phyloP scores from a whole-genome alignment of 805 yeast genomes.

The Saccharomycopsis sp. region DNA sequence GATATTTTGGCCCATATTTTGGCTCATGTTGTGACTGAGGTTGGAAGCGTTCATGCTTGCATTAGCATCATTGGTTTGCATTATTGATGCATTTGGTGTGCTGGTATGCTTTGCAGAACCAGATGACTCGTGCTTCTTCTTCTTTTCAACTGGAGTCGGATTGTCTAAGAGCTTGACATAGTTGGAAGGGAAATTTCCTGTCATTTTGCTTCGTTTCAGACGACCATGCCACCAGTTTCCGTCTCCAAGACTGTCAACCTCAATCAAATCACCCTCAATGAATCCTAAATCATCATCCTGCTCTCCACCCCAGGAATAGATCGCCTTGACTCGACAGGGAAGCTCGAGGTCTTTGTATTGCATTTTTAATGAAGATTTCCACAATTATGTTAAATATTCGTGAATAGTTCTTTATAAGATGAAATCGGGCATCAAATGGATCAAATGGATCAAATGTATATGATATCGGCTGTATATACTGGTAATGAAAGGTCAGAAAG shows the following conservation, averaged over 20 bases:
- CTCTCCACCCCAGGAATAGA: slow-evolving; percentile 92
- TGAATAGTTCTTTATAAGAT: not conserved
- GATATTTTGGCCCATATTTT: not conserved
- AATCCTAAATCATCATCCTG: slow-evolving; percentile 87
- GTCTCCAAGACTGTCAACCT: slow-evolving; percentile 71
- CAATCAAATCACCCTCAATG: slow-evolving; percentile 87
- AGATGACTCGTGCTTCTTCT: slow-evolving; percentile 3
- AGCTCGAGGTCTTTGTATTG: slow-evolving; percentile 24
- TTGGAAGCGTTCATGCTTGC: not conserved
- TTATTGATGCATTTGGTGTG: not conserved
- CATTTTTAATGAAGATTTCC: not conserved
- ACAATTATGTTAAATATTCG: not conserved
- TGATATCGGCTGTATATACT: too few relatives aligned
- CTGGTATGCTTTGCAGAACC: not conserved
- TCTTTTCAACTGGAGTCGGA: slow-evolving; percentile 22
- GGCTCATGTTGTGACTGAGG: not conserved
- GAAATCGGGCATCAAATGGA: not conserved
- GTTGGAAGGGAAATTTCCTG: slow-evolving; percentile 84
- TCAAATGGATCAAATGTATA: too few relatives aligned
- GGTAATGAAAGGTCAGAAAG: too few relatives aligned
- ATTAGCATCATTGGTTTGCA: not conserved
- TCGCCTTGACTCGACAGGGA: slow-evolving; percentile 75
- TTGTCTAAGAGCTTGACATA: slow-evolving; percentile 59
- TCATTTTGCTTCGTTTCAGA: slow-evolving; percentile 69
- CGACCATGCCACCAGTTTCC: slow-evolving; percentile 92